Evolutionary conservation across 1,284 basidiomycete species (phyloP), one percentile per base, ranked within the genome.

Genomic region (Ceratobasidium theobromae): DNA sequence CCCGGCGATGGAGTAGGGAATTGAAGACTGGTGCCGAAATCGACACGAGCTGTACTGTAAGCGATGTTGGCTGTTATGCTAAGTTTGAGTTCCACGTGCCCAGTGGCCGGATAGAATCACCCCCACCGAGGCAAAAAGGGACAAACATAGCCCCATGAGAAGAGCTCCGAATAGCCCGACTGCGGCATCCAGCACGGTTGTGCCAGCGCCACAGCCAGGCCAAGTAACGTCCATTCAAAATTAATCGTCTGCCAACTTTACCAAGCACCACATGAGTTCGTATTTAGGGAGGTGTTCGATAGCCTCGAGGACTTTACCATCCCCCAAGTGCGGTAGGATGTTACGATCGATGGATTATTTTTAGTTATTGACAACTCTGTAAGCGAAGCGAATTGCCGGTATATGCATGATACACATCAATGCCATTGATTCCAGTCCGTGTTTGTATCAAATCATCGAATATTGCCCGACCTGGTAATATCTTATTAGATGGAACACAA

Each of bases 381-480:
- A 87, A 82, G 86, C 86, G 3, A 88, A 86, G 72, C 77, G 79
- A 48, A 72, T 87, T 16, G 86, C 86, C 2, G 75, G 84, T 2
- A 79, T 85, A 71, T n/a, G n/a, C 84, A 87, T 70, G 79, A 80
- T 1, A 79, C 83, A 23, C 87, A 84, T 74, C 77, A 80, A 21
- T 88, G 86, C 85, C 84, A 88, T 73, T 79, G 80, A 5, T 79
- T 70, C 8, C 51, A 25, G 49, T 5, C 18, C 12, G 16, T 38
- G 35, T 38, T 8, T 38, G 9, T 38, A 38, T 8, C 35, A 38
- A 16, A 8, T 8, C 8, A 38, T 38, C 35, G n/a, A n/a, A n/a
- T n/a, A n/a, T n/a, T n/a, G n/a, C n/a, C n/a, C n/a, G n/a, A n/a
- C n/a, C n/a, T n/a, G n/a, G n/a, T n/a, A n/a, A n/a, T n/a, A n/a